phyloP scores from a whole-genome alignment of 768 basidiomycete genomes.

The Plicaturopsis crispa region DNA sequence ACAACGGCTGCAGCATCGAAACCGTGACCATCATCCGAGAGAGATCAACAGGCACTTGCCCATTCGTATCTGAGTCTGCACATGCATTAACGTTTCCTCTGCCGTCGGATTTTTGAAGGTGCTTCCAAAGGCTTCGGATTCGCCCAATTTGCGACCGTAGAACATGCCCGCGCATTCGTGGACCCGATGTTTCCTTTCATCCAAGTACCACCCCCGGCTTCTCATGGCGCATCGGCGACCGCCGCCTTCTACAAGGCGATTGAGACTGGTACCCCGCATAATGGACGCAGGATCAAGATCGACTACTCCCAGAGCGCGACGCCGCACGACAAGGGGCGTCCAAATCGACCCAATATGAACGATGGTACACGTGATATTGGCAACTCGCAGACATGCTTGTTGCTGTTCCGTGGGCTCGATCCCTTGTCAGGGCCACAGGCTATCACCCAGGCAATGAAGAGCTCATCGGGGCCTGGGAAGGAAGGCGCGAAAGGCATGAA shows the following conservation, averaged over 20 bases:
- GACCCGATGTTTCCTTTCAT: conserved; percentile 88
- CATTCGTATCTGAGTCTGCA: conserved; percentile 62
- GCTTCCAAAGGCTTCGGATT: conserved; percentile 95
- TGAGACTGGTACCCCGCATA: conserved; percentile 62
- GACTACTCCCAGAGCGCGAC: conserved; percentile 88
- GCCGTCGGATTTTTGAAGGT: conserved; percentile 72
- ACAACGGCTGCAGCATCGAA: conserved; percentile 69
- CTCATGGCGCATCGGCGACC: conserved; percentile 75
- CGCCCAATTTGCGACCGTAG: conserved; percentile 82
- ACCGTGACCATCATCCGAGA: conserved; percentile 95
- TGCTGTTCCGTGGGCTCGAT: conserved; percentile 89
- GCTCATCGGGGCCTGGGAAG: conserved; percentile 69
- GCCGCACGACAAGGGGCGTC: conserved; percentile 57
- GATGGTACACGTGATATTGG: conserved; percentile 97
- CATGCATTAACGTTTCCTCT: conserved; percentile 68
- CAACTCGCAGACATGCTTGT: conserved; percentile 69
- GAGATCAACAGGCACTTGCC: conserved; percentile 92
- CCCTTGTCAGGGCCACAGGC: conserved; percentile 82
- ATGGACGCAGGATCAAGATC: conserved; percentile 86
- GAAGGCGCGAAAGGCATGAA: conserved; percentile 84
- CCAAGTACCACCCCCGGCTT: conserved; percentile 85
- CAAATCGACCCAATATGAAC: conserved; percentile 60
- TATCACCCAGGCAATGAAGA: conserved; percentile 75
- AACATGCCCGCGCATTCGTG: conserved; percentile 87
- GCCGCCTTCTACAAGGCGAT: conserved; percentile 67